These are phyloP conservation scores for Coemansia aciculifera DNA, from an alignment of 192 early-diverging fungal species.

Conservation along the genomic window DNA sequence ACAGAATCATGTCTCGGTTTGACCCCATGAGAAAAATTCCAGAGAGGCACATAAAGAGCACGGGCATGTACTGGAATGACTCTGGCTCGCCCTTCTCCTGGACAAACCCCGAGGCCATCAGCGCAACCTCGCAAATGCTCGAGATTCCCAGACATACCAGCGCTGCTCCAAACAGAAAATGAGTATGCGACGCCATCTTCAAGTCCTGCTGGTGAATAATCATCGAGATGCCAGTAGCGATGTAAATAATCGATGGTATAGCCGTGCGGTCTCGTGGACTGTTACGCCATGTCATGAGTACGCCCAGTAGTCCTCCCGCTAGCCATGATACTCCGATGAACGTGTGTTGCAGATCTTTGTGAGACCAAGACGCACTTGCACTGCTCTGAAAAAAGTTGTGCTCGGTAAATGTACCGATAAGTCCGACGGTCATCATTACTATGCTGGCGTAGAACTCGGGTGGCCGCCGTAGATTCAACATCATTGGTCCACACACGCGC, in stretches of 20 bases:
- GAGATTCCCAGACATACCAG: conserved; percentile 53
- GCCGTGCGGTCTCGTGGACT: conserved; percentile 51
- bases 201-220: conserved; percentile 62
- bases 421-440: conserved; percentile 59
- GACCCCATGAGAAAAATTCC: conserved; percentile 67
- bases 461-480: conserved; percentile 53
- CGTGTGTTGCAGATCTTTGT: conserved; percentile 68
- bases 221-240: conserved; percentile 63
- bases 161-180: conserved; percentile 63
- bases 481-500: conserved; percentile 57
- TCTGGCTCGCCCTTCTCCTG: conserved; percentile 28
- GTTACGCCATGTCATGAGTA: conserved; percentile 41
- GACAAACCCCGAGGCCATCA: conserved; percentile 24
- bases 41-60: conserved; percentile 56
- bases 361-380: conserved; percentile 50
- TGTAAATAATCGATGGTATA: conserved; percentile 60
- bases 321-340: conserved; percentile 66
- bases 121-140: conserved; percentile 59
- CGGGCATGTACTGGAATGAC: conserved; percentile 41
- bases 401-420: conserved; percentile 68
- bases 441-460: conserved; percentile 63
- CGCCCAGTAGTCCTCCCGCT: conserved; percentile 58
- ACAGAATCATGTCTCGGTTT: conserved; percentile 59
- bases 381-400: conserved; percentile 57
- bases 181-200: conserved; percentile 55